Conservation (phyloP, 257 asterid species). For the Agastache rugosa region DNA sequence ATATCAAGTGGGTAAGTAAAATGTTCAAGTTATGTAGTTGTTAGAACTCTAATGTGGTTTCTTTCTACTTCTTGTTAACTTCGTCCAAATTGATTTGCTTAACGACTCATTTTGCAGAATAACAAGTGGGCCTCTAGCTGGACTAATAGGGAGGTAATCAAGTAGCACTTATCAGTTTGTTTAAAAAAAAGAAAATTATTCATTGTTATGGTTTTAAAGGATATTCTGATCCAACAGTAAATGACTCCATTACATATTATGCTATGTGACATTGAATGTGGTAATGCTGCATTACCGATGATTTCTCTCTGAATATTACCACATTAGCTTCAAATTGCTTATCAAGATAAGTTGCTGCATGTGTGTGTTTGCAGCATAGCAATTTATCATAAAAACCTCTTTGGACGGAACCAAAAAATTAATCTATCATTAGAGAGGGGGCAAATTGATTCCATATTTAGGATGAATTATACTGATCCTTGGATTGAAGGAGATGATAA, state of each 20-base stretch:
- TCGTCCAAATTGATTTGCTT: slow-evolving; percentile 25
- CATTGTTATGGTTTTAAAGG: not conserved
- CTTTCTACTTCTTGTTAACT: not conserved
- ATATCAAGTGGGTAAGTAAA: slow-evolving; percentile 93
- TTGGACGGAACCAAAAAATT: slow-evolving; percentile 94
- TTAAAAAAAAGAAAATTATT: too few relatives aligned
- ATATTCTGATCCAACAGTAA: slow-evolving; percentile 27
- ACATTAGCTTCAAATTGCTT: slow-evolving; percentile 22
- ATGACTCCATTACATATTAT: not conserved
- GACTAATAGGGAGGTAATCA: slow-evolving; percentile 91
- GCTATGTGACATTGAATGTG: slow-evolving; percentile 1
- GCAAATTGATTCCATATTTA: slow-evolving; percentile 89
- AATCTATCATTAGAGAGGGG: slow-evolving; percentile 96
- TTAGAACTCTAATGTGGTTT: slow-evolving; percentile 17
- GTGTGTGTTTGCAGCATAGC: slow-evolving; percentile 76
- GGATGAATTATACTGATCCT: slow-evolving; percentile 91
- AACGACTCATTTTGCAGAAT: slow-evolving; percentile 61
- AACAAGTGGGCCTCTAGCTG: slow-evolving; percentile 96
- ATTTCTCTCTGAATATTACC: not conserved
- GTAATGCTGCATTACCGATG: slow-evolving; percentile 14
- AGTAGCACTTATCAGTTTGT: slow-evolving; percentile 6
- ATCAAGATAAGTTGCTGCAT: slow-evolving; percentile 9
- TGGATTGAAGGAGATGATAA: slow-evolving; percentile 99
- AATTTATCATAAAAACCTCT: slow-evolving; percentile 87
- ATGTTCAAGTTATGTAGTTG: slow-evolving; percentile 21